A percentile compares a stretch with the other conserved stretches of the same genome.
Conservation (phyloP, 2,329 filamentous ascomycete species). For the Tolypocladium sp. region DNA sequence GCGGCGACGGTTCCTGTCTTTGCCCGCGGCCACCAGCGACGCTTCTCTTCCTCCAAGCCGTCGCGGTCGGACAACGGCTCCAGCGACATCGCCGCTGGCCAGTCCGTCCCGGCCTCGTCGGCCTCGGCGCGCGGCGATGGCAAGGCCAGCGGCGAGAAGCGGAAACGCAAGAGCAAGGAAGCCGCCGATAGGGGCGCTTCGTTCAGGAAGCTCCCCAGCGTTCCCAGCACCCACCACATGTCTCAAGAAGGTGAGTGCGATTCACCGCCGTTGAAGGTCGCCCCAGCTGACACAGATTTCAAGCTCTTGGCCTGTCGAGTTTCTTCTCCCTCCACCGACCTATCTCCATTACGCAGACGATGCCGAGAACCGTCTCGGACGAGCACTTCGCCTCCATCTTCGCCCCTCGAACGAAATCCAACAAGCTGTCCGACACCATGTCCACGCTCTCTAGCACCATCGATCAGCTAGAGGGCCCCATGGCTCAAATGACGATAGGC, state of each 20-base stretch:
- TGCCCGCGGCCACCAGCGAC: conserved; percentile 37
- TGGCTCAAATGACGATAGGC: conserved; percentile 41
- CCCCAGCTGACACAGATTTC: neutral
- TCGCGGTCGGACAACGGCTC: conserved; percentile 49
- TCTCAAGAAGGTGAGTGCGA: conserved; percentile 52
- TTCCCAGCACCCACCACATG: conserved; percentile 67
- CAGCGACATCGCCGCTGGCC: conserved; percentile 38
- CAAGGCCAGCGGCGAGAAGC: conserved; percentile 40
- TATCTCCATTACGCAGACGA: conserved; percentile 76
- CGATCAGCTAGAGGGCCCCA: conserved; percentile 48
- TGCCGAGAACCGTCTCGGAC: conserved; percentile 62
- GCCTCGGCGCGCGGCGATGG: conserved; percentile 29
- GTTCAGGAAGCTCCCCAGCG: conserved; percentile 56
- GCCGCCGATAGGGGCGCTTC: conserved; percentile 32
- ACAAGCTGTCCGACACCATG: conserved; percentile 52
- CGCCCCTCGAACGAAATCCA: conserved; percentile 40
- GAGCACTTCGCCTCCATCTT: conserved; percentile 84
- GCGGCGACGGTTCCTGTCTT: conserved; percentile 24
- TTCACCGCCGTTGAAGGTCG: neutral
- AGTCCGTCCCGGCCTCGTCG: conserved; percentile 39
- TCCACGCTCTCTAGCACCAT: conserved; percentile 55
- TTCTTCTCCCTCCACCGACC: conserved; percentile 97
- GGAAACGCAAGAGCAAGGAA: conserved; percentile 51
- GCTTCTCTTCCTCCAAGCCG: conserved; percentile 54
- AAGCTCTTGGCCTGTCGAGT: conserved; percentile 78